A percentile compares a stretch with the other conserved stretches of the same genome.
phyloP scores from a whole-genome alignment of 805 yeast species.

The Schwanniomyces vanrijiae region DNA sequence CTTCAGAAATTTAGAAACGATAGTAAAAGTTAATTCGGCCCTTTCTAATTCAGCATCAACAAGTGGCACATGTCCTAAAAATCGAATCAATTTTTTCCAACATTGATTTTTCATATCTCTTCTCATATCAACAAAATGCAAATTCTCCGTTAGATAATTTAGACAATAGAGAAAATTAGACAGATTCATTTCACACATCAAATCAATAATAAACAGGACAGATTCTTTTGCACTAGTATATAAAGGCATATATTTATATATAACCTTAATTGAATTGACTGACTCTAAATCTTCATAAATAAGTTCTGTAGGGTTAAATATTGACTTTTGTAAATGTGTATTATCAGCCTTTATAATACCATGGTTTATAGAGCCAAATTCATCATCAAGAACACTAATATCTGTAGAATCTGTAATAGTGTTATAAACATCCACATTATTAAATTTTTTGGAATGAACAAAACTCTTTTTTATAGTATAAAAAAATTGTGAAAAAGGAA shows the following conservation, averaged over 20 bases:
- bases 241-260: neutral
- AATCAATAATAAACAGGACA: neutral
- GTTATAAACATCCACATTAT: neutral
- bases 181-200: neutral
- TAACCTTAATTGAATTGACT: neutral
- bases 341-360: neutral
- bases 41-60: conserved; percentile 32
- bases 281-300: neutral
- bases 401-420: neutral
- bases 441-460: neutral
- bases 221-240: neutral
- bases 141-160: neutral
- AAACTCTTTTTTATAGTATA: neutral
- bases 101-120: neutral
- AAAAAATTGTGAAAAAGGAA: conserved; percentile 7
- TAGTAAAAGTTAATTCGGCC: conserved; percentile 36
- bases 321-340: neutral
- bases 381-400: conserved; percentile 9
- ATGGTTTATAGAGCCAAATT: conserved; percentile 3
- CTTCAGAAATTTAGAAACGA: conserved; percentile 29
- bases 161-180: neutral
- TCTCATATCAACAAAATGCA: neutral
- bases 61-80: conserved; percentile 33
- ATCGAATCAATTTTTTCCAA: conserved; percentile 16
- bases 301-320: neutral